A percentile compares a stretch with the other conserved stretches of the same genome.
phyloP scores from a whole-genome alignment of 345 rosid species.

The Murraya koenigii region DNA sequence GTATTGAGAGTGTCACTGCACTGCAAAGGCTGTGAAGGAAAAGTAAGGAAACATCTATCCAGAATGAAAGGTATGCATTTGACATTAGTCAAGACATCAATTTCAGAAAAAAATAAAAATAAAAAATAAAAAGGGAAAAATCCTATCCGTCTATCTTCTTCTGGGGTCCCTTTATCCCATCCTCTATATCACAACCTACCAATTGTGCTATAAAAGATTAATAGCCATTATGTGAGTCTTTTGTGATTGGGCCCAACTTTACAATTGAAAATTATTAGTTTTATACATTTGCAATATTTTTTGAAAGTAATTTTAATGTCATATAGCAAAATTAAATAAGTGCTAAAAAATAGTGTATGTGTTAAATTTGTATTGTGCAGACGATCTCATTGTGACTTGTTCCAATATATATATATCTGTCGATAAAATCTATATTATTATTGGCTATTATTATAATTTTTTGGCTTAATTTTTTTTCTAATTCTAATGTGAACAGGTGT shows the following conservation, averaged over 20 bases:
- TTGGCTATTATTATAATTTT: not conserved
- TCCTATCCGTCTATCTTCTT: not conserved
- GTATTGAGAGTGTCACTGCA: conserved; percentile 89
- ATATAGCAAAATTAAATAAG: too few relatives aligned
- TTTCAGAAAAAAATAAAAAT: not conserved
- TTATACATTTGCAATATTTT: too few relatives aligned
- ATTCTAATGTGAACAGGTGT: conserved; percentile 54
- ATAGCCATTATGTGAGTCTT: not conserved
- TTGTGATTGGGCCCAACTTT: not conserved
- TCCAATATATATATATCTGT: too few relatives aligned
- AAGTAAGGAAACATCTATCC: conserved; percentile 83
- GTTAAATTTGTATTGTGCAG: too few relatives aligned
- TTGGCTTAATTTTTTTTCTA: not conserved
- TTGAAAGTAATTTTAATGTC: too few relatives aligned
- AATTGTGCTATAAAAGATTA: not conserved
- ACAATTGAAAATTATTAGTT: not conserved
- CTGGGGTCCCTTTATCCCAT: not conserved
- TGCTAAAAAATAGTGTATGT: too few relatives aligned
- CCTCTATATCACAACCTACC: too few relatives aligned
- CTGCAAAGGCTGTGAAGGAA: conserved; percentile 89
- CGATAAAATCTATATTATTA: too few relatives aligned
- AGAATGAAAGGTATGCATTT: conserved; percentile 71
- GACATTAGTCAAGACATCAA: not conserved
- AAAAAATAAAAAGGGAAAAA: not conserved
- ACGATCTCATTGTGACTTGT: too few relatives aligned